Evolutionary conservation across 2,329 filamentous ascomycete species (phyloP).

Genomic region (Ceratocystis cacaofunesta): DNA sequence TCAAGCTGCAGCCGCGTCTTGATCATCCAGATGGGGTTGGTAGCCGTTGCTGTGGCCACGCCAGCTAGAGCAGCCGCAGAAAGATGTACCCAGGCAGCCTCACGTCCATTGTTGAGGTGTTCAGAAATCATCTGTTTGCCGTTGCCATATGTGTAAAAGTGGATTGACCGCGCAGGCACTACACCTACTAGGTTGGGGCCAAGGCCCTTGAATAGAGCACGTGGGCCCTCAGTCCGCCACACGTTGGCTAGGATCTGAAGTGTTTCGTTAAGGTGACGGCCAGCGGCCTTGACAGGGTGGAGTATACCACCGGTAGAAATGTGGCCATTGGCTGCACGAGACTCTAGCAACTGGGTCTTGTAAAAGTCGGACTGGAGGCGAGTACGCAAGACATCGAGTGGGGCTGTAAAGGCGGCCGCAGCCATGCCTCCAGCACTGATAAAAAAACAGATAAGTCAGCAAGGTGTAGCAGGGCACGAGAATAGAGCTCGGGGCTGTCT

Average conservation of each 20-base stretch:
- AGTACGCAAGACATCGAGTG: conserved; percentile 87
- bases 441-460: conserved; percentile 10
- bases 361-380: conserved; percentile 85
- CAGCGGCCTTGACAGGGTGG: conserved; percentile 48
- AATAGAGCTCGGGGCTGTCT: not conserved
- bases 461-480: not conserved
- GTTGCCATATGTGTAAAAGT: conserved; percentile 88
- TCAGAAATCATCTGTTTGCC: conserved; percentile 70
- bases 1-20: conserved; percentile 89
- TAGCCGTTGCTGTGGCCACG: conserved; percentile 74
- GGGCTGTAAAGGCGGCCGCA: conserved; percentile 79
- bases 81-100: conserved; percentile 64
- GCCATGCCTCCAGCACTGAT: conserved; percentile 74
- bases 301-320: conserved; percentile 25
- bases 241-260: conserved; percentile 73
- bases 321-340: conserved; percentile 45
- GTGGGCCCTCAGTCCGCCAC: conserved; percentile 64
- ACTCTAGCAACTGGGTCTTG: conserved; percentile 61
- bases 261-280: conserved; percentile 70
- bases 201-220: conserved; percentile 83
- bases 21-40: conserved; percentile 92
- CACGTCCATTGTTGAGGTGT: conserved; percentile 53
- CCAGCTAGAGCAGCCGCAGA: conserved; percentile 63
- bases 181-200: conserved; percentile 83
- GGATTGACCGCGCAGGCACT: conserved; percentile 77